phyloP scores from a whole-genome alignment of 2,329 filamentous ascomycete genomes.

The Aureobasidium sp. region DNA sequence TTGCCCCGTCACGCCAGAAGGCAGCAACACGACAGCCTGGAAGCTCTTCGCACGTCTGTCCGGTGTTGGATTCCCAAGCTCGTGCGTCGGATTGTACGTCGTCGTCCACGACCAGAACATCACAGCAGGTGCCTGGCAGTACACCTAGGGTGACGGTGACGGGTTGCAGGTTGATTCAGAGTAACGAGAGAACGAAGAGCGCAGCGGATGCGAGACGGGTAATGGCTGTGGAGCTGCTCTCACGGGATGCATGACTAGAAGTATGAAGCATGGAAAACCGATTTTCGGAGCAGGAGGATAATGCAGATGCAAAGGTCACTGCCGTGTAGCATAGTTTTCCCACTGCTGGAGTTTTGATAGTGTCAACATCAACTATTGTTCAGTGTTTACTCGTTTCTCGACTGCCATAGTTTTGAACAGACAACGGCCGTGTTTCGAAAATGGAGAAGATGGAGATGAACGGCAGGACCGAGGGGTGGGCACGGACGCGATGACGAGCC shows the following conservation, averaged over 20 bases:
- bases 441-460: background rate
- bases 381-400: background rate
- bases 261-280: background rate
- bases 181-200: background rate
- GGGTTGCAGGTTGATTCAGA: background rate
- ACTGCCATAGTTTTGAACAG: background rate
- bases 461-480: background rate
- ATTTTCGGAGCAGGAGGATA: background rate
- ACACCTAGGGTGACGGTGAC: constrained; percentile 7
- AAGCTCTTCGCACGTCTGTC: constrained; percentile 16
- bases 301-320: background rate
- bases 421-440: background rate
- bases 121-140: constrained; percentile 18
- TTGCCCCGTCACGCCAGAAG: constrained; percentile 16
- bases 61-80: constrained; percentile 9
- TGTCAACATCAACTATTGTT: background rate
- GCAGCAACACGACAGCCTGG: constrained; percentile 12
- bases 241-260: background rate
- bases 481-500: constrained; percentile 9
- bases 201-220: background rate
- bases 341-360: constrained; percentile 8
- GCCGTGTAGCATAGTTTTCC: background rate
- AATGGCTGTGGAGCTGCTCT: background rate
- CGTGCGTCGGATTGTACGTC: constrained; percentile 15
- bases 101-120: constrained; percentile 8